Base-by-base conservation (phyloP, 768 basidiomycete genomes). In the Jaapia argillacea region DNA sequence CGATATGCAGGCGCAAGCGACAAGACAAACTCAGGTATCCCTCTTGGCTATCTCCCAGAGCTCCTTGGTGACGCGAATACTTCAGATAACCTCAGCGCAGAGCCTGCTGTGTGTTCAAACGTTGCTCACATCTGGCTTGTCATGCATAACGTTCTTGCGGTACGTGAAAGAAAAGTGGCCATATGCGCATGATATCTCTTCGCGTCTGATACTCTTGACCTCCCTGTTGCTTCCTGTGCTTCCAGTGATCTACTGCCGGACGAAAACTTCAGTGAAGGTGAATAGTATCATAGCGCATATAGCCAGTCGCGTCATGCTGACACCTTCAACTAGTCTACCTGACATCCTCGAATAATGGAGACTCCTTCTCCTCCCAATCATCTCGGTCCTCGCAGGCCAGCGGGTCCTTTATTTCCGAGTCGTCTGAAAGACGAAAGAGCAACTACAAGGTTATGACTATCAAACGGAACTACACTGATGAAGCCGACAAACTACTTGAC, bases 401-500 rank as follows among this genome's bases (percentile, higher is more conserved):
- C 44, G 58, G 57, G 21, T 71, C 72, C 41, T 63, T 65, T 48
- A 54, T 53, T 37, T 65, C 67, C 46, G 59, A 54, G 48, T 55
- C 50, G 51, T 60, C 52, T 46, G 51, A 45, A 54, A 57, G 47
- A 64, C 69, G 41, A 70, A 69, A 48, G 64, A 83, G 77, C 48
- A 75, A 78, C 4, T 79, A 85, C 54, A 77, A 77, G 50, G 77
- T 92, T 36, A 88, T 82, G 65, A 66, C 66, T 10, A 75, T 93
- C 53, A 76, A 75, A 23, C 71, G 84, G 23, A 87, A 86, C 4
- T 82, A 78, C 53, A 85, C 87, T 6, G 77, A 81, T 40, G 90
- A 91, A 56, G 90, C 81, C 0, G 87, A 92, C 61, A 77, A 72
- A 50, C 70, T 93, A 31, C 62, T 91, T 28, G 81, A 93, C 52